Conservation (phyloP, 2,329 filamentous ascomycete genomes). For the Aspergillus glaucus region DNA sequence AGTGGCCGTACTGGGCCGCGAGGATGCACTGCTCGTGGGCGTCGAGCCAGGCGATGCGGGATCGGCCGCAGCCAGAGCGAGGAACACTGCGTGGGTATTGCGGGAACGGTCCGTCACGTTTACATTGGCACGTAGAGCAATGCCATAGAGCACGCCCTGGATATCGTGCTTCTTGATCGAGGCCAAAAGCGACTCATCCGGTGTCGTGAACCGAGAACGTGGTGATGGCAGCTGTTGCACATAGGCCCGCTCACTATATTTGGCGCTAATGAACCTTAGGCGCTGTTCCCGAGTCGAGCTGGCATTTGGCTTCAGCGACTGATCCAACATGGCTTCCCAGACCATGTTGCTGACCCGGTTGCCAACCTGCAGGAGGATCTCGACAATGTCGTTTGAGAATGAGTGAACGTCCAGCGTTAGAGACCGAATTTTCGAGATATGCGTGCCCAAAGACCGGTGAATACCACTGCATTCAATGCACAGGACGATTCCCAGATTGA, state of each 20-base stretch:
- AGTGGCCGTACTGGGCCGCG: slow-evolving; percentile 25
- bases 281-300: slow-evolving; percentile 82
- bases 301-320: slow-evolving; percentile 63
- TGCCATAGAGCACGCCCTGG: slow-evolving; percentile 81
- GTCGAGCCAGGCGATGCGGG: slow-evolving; percentile 64
- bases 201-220: slow-evolving; percentile 66
- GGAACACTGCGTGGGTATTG: slow-evolving; percentile 80
- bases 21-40: slow-evolving; percentile 28
- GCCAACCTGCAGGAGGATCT: slow-evolving; percentile 82
- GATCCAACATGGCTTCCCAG: slow-evolving; percentile 83
- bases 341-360: slow-evolving; percentile 95
- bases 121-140: slow-evolving; percentile 79
- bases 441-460: slow-evolving; percentile 89
- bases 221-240: slow-evolving; percentile 68
- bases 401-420: slow-evolving; percentile 92
- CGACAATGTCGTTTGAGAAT: slow-evolving; percentile 94
- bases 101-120: slow-evolving; percentile 81
- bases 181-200: slow-evolving; percentile 83
- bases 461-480: slow-evolving; percentile 99
- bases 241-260: slow-evolving; percentile 80
- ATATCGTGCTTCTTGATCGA: slow-evolving; percentile 97
- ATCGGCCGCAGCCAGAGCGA: slow-evolving; percentile 87
- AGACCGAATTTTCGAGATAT: slow-evolving; percentile 95
- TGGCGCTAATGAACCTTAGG: slow-evolving; percentile 88
- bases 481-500: slow-evolving; percentile 91